Evolutionary conservation across 1,139 yeast species (phyloP), one percentile per base, ranked within the genome.

Genomic region (Taphrina populina): DNA sequence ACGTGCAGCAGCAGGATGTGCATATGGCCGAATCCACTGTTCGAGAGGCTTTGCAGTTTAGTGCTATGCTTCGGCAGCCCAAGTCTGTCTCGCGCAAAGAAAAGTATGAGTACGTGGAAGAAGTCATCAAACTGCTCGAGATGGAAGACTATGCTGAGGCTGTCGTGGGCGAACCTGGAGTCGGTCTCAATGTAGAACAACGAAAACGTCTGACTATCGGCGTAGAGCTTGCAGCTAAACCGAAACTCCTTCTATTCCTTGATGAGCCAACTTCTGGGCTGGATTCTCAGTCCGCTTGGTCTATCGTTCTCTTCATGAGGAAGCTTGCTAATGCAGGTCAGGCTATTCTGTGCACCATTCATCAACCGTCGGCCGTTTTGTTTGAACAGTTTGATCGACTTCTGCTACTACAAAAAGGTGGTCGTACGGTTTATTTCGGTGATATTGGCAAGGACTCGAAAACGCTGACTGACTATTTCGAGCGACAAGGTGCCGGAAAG

Each of bases 241-340:
- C 96, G 4, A 82, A 83, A 62, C 73, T 88, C 58, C 72, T 88
- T 60, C 72, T 87, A 58, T 88, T 88, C 71, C 76, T 88, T 66
- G 96, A 88, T 71, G 96, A 88, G 69, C 96, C 96, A 7, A 88
- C 95, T 17, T 86, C 95, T 3, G 96, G 96, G 65, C 75, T 88
- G 62, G 96, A 88, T 68, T 86, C 95, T 19, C 95, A 87, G 70
- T 84, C 95, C 58, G 94, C 95, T 6, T 85, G 94, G 94, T 80
- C 92, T 19, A 81, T 84, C 64, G 82, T 87, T 67, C 80, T 82
- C 65, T 74, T 85, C 69, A 78, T 85, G 78, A 77, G 85, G 70
- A 82, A 81, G 67, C 75, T 85, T 55, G 85, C 94, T 13, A 74
- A 78, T 66, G 81, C 82, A 62, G 94, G 94, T 27, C 94, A 85